Conservation (phyloP, 768 basidiomycete genomes). For the Sporobolomyces roseus region DNA sequence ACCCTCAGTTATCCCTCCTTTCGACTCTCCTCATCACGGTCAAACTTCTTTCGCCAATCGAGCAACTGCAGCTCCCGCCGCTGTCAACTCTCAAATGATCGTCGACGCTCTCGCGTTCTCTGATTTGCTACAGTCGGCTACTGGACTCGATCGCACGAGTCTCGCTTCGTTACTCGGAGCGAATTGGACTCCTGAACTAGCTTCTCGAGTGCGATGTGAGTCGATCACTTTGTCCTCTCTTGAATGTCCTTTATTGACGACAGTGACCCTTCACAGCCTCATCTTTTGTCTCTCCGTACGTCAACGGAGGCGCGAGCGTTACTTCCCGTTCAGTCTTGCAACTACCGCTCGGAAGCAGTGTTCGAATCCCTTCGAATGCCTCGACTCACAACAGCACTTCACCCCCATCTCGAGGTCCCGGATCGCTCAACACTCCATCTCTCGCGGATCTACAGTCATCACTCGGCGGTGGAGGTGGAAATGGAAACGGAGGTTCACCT, state of each 20-base stretch:
- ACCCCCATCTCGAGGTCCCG: not conserved
- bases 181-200: conserved; percentile 6
- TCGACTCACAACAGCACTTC: not conserved
- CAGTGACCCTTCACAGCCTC: not conserved
- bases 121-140: conserved; percentile 4
- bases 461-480: not conserved
- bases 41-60: conserved; percentile 4
- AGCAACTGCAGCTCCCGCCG: not conserved
- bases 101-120: conserved; percentile 22
- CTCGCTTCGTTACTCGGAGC: conserved; percentile 2
- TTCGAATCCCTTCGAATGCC: conserved; percentile 1
- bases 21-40: not conserved
- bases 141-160: conserved; percentile 10
- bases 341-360: conserved; percentile 7
- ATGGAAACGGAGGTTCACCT: not conserved
- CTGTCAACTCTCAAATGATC: not conserved
- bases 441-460: conserved; percentile 30
- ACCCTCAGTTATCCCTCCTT: conserved; percentile 1
- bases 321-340: conserved; percentile 28
- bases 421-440: conserved; percentile 2
- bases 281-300: conserved; percentile 1
- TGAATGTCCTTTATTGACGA: not conserved
- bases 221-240: not conserved
- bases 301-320: not conserved
- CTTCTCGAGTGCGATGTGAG: conserved; percentile 9